Evolutionary conservation across 805 yeast genomes (phyloP).

Genomic region (Saccharomycopsis synnaedendra): DNA sequence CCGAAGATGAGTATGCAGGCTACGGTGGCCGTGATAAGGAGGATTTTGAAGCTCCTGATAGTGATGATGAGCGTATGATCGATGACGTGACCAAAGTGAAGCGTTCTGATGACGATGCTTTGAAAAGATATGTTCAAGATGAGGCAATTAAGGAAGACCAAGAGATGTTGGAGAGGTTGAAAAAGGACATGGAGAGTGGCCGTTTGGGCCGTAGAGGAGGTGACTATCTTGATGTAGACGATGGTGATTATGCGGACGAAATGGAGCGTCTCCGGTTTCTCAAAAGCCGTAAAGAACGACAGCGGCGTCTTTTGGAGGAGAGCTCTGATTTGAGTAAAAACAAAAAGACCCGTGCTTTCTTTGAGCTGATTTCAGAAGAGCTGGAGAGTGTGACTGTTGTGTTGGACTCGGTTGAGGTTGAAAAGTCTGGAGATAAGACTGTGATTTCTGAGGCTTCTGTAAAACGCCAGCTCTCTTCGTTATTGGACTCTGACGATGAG

Average conservation of each 20-base stretch:
- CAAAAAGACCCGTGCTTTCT: slow-evolving; percentile 55
- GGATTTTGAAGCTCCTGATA: slow-evolving; percentile 42
- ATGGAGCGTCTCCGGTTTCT: slow-evolving; percentile 27
- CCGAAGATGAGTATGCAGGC: slow-evolving; percentile 84
- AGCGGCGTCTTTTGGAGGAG: slow-evolving; percentile 37
- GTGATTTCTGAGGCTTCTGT: too few species aligned
- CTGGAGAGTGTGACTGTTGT: slow-evolving; percentile 11
- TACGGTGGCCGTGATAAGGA: slow-evolving; percentile 56
- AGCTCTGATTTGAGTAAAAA: slow-evolving; percentile 36
- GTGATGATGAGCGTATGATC: slow-evolving; percentile 70
- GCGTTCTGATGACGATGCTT: slow-evolving; percentile 39
- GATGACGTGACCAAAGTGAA: slow-evolving; percentile 55
- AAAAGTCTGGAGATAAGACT: too few species aligned
- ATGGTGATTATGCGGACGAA: slow-evolving; percentile 51
- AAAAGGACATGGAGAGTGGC: slow-evolving; percentile 58
- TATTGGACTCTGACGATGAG: slow-evolving; percentile 23
- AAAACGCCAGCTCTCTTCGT: slow-evolving; percentile 31
- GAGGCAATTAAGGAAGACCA: slow-evolving; percentile 54
- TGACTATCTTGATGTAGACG: slow-evolving; percentile 57
- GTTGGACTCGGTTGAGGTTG: too few species aligned
- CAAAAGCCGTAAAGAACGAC: slow-evolving; percentile 26
- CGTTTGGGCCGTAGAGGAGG: slow-evolving; percentile 46
- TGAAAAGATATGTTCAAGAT: slow-evolving; percentile 45
- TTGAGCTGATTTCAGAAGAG: slow-evolving; percentile 48
- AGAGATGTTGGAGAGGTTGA: slow-evolving; percentile 50